Base-by-base conservation (phyloP, 257 asterid genomes). In the Galeopsis tetrahit region DNA sequence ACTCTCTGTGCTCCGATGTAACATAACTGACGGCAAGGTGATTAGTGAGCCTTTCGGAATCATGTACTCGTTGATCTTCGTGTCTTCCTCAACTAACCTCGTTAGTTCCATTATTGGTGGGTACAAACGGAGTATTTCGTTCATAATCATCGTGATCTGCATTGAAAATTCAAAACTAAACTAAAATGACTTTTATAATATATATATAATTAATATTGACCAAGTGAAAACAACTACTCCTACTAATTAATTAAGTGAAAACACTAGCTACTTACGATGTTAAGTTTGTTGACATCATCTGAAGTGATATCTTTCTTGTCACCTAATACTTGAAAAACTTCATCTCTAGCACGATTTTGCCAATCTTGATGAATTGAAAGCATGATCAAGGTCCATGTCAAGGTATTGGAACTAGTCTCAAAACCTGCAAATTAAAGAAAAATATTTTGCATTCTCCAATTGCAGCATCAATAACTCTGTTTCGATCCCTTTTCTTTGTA, bases 221-320 rank as follows among this genome's bases (percentile, higher is more conserved):
- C 1, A 21, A 21, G 28, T 21, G 28, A 21, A 21, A 21, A 21
- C 28, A 21, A 21, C 28, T n/a, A n/a, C n/a, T n/a, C n/a, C n/a
- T n/a, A n/a, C n/a, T 21, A 21, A 21, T 21, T 0, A 21, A 21
- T 21, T 21, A 21, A 21, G 28, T 21, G 28, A 21, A 21, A 21
- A 21, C 28, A 21, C n/a, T n/a, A n/a, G n/a, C n/a, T n/a, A 21
- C 82, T 72, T 77, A 72, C 82, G 21, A 32, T 28, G 66, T 73
- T 78, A 46, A 78, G 59, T 5, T 72, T 71, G 63, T 11, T 53
- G 49, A 79, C 32, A 4, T 17, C 11, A 1, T 74, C 80, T 5
- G n/a, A 59, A 17, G 52, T 55, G 43, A 69, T 39, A 2, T 69
- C 61, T 9, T 57, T 64, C 62, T 53, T 35, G 53, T 46, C 51